Percentiles rank a stretch among this genome's conserved stretches.
These are phyloP conservation scores for Cokeromyces recurvatus DNA, from an alignment of 371 early-diverging fungal genomes.

Conservation along the genomic window DNA sequence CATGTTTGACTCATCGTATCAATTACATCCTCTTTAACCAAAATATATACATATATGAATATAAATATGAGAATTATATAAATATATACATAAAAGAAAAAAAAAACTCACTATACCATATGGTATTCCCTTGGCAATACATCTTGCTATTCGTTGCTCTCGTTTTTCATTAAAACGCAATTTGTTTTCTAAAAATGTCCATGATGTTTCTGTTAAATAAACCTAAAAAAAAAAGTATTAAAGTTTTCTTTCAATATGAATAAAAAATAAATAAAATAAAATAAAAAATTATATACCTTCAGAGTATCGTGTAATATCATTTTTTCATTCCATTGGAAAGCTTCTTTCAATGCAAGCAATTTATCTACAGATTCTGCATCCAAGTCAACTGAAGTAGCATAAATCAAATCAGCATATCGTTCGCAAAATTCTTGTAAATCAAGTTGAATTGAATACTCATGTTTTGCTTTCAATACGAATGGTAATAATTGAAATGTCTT, in stretches of 20 bases:
- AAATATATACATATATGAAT: background rate
- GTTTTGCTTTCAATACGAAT: constrained; percentile 16
- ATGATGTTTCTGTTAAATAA: constrained; percentile 66
- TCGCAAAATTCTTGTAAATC: constrained; percentile 32
- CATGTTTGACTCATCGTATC: constrained; percentile 15
- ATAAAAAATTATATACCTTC: no score
- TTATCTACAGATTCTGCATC: constrained; percentile 25
- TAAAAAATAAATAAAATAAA: background rate
- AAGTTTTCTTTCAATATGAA: no score
- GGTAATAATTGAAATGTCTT: constrained; percentile 12
- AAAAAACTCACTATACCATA: no score
- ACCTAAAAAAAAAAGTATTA: constrained; percentile 28
- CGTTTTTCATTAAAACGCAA: constrained; percentile 37
- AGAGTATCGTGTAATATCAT: no score
- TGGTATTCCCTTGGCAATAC: constrained; percentile 27
- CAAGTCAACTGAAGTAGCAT: constrained; percentile 33
- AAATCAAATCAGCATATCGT: constrained; percentile 52
- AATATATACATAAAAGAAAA: no score
- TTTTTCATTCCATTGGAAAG: constrained; percentile 20
- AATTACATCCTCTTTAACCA: constrained; percentile 1
- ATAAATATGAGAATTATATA: no score
- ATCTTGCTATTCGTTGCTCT: constrained; percentile 29
- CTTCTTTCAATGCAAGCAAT: constrained; percentile 17
- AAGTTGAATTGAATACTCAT: constrained; percentile 21
- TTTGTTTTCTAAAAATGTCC: constrained; percentile 63